A percentile compares a stretch with the other conserved stretches of the same genome.
Conservation (phyloP, 75 land plant genomes). For the Adiantum capillusveneris region DNA sequence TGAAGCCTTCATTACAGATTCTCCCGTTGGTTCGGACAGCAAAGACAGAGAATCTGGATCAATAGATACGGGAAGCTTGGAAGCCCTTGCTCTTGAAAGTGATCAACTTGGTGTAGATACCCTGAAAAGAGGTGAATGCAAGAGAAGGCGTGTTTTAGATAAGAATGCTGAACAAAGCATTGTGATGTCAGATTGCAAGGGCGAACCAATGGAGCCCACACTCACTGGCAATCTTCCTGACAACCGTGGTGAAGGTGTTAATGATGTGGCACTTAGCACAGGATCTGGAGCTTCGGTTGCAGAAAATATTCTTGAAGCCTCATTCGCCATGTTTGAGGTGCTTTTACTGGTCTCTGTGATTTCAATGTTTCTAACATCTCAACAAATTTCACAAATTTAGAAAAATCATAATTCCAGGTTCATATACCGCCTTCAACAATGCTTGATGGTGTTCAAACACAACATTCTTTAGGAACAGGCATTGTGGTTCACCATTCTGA, state of each 20-base stretch:
- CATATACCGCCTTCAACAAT: constrained; percentile 90
- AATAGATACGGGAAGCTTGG: constrained; percentile 25
- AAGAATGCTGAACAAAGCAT: constrained; percentile 27
- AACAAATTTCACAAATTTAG: too few species aligned
- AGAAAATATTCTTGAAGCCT: constrained; percentile 75
- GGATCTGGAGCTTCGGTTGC: constrained; percentile 61
- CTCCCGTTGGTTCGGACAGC: neutral
- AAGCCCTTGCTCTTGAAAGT: constrained; percentile 17
- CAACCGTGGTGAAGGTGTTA: constrained; percentile 8
- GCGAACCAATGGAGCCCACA: constrained; percentile 24
- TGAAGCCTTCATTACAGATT: neutral
- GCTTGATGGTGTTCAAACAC: constrained; percentile 93
- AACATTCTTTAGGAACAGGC: constrained; percentile 89
- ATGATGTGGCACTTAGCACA: constrained; percentile 19
- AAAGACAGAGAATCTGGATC: constrained; percentile 16
- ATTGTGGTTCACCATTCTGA: constrained; percentile 75
- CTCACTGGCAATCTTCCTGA: constrained; percentile 9
- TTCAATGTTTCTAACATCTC: constrained; percentile 7
- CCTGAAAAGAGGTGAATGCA: constrained; percentile 24
- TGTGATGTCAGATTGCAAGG: constrained; percentile 21
- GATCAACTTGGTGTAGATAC: constrained; percentile 18
- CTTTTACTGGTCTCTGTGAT: too few species aligned
- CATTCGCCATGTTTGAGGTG: constrained; percentile 97
- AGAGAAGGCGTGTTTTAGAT: constrained; percentile 50
- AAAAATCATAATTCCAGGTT: too few species aligned